Evolutionary conservation across 805 yeast genomes (phyloP).

Genomic region (Ascoidea tarda): DNA sequence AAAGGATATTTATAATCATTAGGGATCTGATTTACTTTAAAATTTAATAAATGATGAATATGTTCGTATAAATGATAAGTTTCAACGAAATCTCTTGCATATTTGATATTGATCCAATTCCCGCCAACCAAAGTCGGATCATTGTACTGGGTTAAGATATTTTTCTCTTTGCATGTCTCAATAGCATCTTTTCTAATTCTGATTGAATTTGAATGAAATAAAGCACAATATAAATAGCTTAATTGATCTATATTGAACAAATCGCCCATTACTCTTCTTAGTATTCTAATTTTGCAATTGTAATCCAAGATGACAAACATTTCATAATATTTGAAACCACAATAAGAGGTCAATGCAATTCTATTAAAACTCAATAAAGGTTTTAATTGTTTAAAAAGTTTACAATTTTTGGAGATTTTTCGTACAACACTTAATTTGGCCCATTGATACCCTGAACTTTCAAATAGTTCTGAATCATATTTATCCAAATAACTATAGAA

Average conservation of each 20-base stretch:
- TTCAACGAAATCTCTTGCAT: not conserved
- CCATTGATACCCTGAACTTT: slow-evolving; percentile 10
- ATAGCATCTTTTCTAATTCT: not conserved
- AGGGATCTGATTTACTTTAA: not conserved
- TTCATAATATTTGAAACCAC: slow-evolving; percentile 3
- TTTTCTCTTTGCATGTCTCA: not conserved
- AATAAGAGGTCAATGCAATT: not conserved
- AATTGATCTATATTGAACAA: slow-evolving; percentile 1
- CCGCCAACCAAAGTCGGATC: not conserved
- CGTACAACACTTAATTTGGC: slow-evolving; percentile 12
- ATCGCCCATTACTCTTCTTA: not conserved
- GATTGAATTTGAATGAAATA: not conserved
- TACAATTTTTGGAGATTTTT: slow-evolving; percentile 10
- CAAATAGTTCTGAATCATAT: not conserved
- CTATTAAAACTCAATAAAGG: slow-evolving; percentile 1
- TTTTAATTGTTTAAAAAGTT: slow-evolving; percentile 7
- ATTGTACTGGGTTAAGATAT: not conserved
- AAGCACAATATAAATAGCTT: not conserved
- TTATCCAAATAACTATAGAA: slow-evolving; percentile 1
- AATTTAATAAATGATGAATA: not conserved
- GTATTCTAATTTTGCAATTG: not conserved
- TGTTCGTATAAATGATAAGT: not conserved
- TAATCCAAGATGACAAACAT: not conserved
- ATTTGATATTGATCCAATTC: not conserved
- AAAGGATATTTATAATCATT: not conserved